Evolutionary conservation across 2,329 filamentous ascomycete species (phyloP).

Genomic region (Fusarium armeniacum): DNA sequence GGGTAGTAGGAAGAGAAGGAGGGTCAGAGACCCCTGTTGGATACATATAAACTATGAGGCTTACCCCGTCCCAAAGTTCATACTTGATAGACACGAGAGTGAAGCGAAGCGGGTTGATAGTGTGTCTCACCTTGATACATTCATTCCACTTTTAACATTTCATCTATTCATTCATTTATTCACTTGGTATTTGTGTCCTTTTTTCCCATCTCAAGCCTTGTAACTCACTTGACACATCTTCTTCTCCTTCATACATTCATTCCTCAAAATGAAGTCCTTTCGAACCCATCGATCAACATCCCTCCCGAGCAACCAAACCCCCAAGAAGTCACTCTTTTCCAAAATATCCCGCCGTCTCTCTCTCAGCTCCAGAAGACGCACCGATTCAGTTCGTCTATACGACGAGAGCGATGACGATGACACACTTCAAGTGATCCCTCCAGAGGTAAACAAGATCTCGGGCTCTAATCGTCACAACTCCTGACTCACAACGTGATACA

Average conservation of each 20-base stretch:
- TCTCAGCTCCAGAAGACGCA: constrained; percentile 17
- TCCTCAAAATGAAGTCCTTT: constrained; percentile 28
- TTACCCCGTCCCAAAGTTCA: constrained; percentile 1
- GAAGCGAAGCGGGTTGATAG: constrained; percentile 12
- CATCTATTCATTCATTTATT: constrained; percentile 21
- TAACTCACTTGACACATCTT: background rate
- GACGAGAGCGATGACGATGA: constrained; percentile 34
- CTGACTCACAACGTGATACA: constrained; percentile 8
- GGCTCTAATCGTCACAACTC: background rate
- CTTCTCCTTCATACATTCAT: constrained; percentile 4
- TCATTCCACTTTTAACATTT: constrained; percentile 19
- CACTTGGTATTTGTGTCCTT: background rate
- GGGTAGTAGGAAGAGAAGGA: background rate
- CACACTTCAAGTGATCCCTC: constrained; percentile 13
- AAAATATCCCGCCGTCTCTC: constrained; percentile 36
- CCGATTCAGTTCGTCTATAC: constrained; percentile 27
- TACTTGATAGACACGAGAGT: constrained; percentile 3
- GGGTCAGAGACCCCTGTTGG: background rate
- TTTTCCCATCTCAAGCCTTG: background rate
- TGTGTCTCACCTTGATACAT: constrained; percentile 32
- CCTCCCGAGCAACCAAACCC: constrained; percentile 17
- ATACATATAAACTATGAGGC: constrained; percentile 34
- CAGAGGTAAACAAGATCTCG: constrained; percentile 19
- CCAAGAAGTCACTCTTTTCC: constrained; percentile 35
- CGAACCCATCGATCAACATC: constrained; percentile 37